Base-by-base conservation (phyloP, 257 asterid genomes). In the Ajuga chamaepitys region DNA sequence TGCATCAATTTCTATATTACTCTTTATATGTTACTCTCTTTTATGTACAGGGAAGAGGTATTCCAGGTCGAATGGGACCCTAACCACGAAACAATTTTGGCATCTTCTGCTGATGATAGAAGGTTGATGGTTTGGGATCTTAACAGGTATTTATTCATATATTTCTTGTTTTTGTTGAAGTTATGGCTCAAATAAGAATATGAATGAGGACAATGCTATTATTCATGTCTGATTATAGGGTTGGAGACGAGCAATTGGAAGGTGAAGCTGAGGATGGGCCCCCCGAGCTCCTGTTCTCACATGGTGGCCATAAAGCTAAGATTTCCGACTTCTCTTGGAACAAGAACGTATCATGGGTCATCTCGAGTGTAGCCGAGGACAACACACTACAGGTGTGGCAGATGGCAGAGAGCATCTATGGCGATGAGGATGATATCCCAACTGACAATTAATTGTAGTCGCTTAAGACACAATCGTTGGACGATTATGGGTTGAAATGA, bases 11-110 rank as follows among this genome's bases (percentile, higher is more conserved):
- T n/a, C n/a, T n/a, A n/a, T n/a, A n/a, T n/a, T 28, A 28, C 5
- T 28, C 2, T 28, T 28, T 28, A 28, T 28, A 2, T 28, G 5
- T 28, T 28, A 2, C 5, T 28, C 34, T 52, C 32, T 74, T 59
- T 5, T 71, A 11, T 32, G n/a, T 34, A 34, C 78, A 89, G 97
- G 73, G 94, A 80, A 74, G 97, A 94, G 87, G 99, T 86, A 26
- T 94, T 90, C 88, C 97, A 94, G 78, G 97, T 94, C 41, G 99
- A 94, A 71, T 94, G 97, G 99, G 89, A 94, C 78, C 99, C 99
- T 71, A 83, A 94, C 82, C 96, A 94, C 50, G 99, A 94, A 79
- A 85, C 95, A 0, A 80, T 94, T 75, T 74, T 94, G 71, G 97
- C 99, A 22, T 94, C 99, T 69, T 74, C 95, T 47, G 97, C 93